phyloP scores from a whole-genome alignment of 140 eudicot species.

The Stevia rebaudiana region DNA sequence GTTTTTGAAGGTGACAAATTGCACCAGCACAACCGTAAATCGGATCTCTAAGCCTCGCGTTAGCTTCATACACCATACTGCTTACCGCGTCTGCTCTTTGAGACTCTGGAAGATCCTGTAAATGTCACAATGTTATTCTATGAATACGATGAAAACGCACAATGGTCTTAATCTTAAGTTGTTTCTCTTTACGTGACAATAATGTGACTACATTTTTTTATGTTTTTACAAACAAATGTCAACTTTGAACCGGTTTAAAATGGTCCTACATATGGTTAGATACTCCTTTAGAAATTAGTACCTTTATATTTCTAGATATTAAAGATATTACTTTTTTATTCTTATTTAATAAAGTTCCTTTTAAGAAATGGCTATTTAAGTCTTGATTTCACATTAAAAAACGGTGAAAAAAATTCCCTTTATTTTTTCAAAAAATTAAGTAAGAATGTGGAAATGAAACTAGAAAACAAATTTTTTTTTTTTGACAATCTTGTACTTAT shows the following conservation, averaged over 20 bases:
- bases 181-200: constrained; percentile 18
- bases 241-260: constrained; percentile 14
- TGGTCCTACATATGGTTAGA: constrained; percentile 18
- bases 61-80: constrained; percentile 80
- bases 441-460: not conserved
- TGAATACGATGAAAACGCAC: not conserved
- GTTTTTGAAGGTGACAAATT: constrained; percentile 64
- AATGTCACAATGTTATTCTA: not conserved
- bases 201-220: not conserved
- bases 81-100: constrained; percentile 71
- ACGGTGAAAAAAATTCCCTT: too few species aligned
- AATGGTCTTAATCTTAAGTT: not conserved
- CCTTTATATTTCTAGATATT: not conserved
- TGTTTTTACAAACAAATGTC: constrained; percentile 19
- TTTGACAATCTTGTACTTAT: too few species aligned
- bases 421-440: too few species aligned
- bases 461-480: too few species aligned
- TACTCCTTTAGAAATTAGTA: constrained; percentile 13
- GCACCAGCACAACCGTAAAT: constrained; percentile 75
- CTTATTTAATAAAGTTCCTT: not conserved
- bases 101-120: constrained; percentile 60
- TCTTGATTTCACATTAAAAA: constrained; percentile 19
- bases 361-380: constrained; percentile 10
- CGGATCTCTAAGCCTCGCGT: constrained; percentile 66
- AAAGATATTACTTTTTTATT: not conserved